These are phyloP conservation scores for Penicillium diatomitis DNA, from an alignment of 495 filamentous ascomycete genomes.

Conservation along the genomic window DNA sequence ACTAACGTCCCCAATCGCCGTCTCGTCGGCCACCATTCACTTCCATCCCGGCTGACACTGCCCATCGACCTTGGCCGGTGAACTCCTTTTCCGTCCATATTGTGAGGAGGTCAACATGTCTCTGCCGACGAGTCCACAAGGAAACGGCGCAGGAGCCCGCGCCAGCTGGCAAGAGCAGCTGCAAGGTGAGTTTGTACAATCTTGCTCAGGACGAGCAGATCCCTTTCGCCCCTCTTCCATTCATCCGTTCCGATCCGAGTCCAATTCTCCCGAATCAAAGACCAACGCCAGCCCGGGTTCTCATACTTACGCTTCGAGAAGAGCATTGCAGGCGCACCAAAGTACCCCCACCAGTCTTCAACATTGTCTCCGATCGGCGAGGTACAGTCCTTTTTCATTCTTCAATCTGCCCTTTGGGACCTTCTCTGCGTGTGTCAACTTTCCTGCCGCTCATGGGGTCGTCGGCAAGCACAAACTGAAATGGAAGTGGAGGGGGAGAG, in stretches of 20 bases:
- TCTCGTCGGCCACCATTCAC: not conserved
- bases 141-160: slow-evolving; percentile 7
- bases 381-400: slow-evolving; percentile 39
- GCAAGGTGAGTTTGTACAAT: slow-evolving; percentile 27
- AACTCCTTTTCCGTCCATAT: not conserved
- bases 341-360: slow-evolving; percentile 50
- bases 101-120: slow-evolving; percentile 19
- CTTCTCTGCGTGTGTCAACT: not conserved
- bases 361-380: slow-evolving; percentile 70
- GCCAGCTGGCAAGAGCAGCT: slow-evolving; percentile 45
- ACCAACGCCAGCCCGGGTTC: too few relatives aligned
- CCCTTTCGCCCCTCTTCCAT: too few relatives aligned
- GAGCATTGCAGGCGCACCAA: slow-evolving; percentile 52
- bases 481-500: too few relatives aligned
- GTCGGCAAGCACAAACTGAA: too few relatives aligned
- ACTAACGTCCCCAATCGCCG: not conserved
- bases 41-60: slow-evolving; percentile 3
- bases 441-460: too few relatives aligned
- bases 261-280: too few relatives aligned
- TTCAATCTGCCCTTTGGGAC: not conserved
- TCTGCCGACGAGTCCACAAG: slow-evolving; percentile 17
- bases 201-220: too few relatives aligned
- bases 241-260: too few relatives aligned
- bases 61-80: not conserved
- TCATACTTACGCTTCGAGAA: slow-evolving; percentile 18